phyloP scores from a whole-genome alignment of 768 basidiomycete species.

The Amyloporia xantha region DNA sequence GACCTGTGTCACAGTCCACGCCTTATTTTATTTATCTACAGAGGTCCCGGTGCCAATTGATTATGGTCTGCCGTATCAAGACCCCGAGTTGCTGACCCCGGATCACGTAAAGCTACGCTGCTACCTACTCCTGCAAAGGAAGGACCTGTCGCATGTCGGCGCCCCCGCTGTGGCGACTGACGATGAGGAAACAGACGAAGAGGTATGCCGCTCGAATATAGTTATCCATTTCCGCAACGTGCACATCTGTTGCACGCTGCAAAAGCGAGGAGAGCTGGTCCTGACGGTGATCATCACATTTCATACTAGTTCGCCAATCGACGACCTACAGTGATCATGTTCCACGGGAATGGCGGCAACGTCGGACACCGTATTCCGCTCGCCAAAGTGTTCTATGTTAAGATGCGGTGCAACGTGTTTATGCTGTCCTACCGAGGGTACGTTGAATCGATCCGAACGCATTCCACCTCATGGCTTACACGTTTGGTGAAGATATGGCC shows the following conservation, averaged over 20 bases:
- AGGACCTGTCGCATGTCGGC: conserved; percentile 30
- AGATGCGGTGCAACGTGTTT: conserved; percentile 87
- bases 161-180: conserved; percentile 27
- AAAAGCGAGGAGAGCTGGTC: too few relatives aligned
- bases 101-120: conserved; percentile 70
- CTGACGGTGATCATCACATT: not conserved
- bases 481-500: conserved; percentile 61
- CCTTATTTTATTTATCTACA: too few relatives aligned
- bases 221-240: not conserved
- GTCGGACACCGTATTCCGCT: conserved; percentile 87
- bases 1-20: not conserved
- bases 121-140: conserved; percentile 68
- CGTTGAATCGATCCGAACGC: conserved; percentile 19
- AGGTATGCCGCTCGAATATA: too few relatives aligned
- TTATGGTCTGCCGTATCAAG: conserved; percentile 68
- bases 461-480: not conserved
- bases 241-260: too few relatives aligned
- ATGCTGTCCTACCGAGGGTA: conserved; percentile 94
- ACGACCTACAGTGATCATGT: conserved; percentile 87
- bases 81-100: conserved; percentile 62
- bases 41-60: conserved; percentile 69
- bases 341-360: conserved; percentile 88
- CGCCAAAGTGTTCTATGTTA: conserved; percentile 72
- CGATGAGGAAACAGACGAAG: conserved; percentile 60
- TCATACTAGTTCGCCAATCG: conserved; percentile 32